Percentiles rank a stretch among this genome's conserved stretches.
phyloP scores from a whole-genome alignment of 2,329 filamentous ascomycete species.

The Cryphonectria carpinicola region DNA sequence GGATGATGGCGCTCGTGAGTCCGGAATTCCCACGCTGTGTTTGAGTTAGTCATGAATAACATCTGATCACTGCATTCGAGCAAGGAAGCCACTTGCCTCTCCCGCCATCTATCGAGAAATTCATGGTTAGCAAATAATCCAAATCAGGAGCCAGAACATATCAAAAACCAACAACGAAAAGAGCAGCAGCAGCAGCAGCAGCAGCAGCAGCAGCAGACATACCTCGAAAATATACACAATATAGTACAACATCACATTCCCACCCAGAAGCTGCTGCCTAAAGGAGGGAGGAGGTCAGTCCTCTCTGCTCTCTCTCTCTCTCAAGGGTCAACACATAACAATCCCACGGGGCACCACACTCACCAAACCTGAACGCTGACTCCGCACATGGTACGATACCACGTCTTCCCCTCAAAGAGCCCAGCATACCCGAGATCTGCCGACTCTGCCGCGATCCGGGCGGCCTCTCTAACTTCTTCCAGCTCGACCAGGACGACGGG shows the following conservation, averaged over 20 bases:
- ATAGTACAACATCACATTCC: constrained; percentile 64
- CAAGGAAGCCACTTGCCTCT: constrained; percentile 16
- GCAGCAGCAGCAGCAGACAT: not conserved
- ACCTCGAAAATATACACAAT: constrained; percentile 62
- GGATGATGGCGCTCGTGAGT: constrained; percentile 56
- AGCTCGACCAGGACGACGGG: constrained; percentile 43
- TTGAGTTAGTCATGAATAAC: not conserved
- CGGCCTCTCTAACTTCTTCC: constrained; percentile 39
- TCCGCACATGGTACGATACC: constrained; percentile 56
- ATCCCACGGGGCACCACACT: constrained; percentile 8
- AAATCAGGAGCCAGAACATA: not conserved
- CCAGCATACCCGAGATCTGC: constrained; percentile 45
- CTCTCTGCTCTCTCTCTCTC: not conserved
- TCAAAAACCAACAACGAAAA: too few relatives aligned
- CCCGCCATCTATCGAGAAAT: constrained; percentile 15
- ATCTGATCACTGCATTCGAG: not conserved
- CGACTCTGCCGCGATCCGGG: constrained; percentile 42
- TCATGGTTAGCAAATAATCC: not conserved
- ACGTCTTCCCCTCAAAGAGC: constrained; percentile 51
- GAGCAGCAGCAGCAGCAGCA: constrained; percentile 38
- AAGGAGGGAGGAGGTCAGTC: not conserved
- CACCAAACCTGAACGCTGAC: constrained; percentile 55
- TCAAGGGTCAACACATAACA: not conserved
- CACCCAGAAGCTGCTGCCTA: constrained; percentile 58
- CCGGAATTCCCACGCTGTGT: constrained; percentile 34